Evolutionary conservation across 2,329 filamentous ascomycete genomes (phyloP).

Genomic region (Aspergillus luchuensis): DNA sequence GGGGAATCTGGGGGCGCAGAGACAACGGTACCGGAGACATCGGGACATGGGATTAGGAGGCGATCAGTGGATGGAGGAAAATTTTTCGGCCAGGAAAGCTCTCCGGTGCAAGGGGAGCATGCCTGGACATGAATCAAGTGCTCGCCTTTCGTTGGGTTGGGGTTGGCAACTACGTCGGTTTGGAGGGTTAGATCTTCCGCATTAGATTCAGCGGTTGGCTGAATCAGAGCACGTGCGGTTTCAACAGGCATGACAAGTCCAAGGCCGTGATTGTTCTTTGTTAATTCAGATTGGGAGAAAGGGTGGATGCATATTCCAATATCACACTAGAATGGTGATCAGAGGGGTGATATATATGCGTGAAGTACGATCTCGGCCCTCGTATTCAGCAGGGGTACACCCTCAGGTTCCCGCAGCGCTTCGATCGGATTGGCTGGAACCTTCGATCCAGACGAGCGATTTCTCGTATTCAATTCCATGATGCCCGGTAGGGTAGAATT

Average conservation of each 20-base stretch:
- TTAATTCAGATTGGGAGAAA: not conserved
- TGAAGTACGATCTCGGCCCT: not conserved
- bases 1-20: constrained; percentile 35
- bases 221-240: constrained; percentile 19
- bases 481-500: not conserved
- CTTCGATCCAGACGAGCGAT: not conserved
- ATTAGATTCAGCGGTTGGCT: constrained; percentile 10
- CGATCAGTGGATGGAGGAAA: constrained; percentile 27
- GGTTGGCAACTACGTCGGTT: constrained; percentile 17
- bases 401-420: too few species aligned
- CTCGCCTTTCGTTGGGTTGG: constrained; percentile 29
- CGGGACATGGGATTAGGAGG: constrained; percentile 44
- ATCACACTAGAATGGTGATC: not conserved
- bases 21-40: constrained; percentile 46
- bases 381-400: too few species aligned
- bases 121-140: constrained; percentile 46
- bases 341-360: not conserved
- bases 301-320: not conserved
- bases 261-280: not conserved
- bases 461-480: not conserved
- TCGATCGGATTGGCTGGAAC: too few species aligned
- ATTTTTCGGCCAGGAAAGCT: constrained; percentile 47
- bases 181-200: constrained; percentile 10
- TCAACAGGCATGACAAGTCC: not conserved
- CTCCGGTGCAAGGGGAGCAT: constrained; percentile 44